Percentiles rank a stretch among this genome's conserved stretches.
These are phyloP conservation scores for Penicillium daleae DNA, from an alignment of 495 filamentous ascomycete genomes.

Conservation along the genomic window DNA sequence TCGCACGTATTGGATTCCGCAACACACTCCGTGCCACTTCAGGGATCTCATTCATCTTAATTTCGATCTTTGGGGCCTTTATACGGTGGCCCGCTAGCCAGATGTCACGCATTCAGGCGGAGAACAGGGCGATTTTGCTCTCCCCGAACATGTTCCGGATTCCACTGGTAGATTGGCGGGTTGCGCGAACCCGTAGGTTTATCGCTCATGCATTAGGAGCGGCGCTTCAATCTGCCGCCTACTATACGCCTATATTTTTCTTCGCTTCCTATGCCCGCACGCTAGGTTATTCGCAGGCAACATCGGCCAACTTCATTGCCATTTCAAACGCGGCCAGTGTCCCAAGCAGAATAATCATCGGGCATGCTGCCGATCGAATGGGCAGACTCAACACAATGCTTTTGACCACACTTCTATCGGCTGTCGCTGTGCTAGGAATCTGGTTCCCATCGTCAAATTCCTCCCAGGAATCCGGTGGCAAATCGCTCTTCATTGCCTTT, in stretches of 20 bases:
- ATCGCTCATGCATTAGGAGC: conserved; percentile 35
- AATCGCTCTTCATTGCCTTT: conserved; percentile 44
- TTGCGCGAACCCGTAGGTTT: conserved; percentile 40
- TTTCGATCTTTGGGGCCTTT: conserved; percentile 29
- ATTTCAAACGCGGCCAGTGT: conserved; percentile 38
- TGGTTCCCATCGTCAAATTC: conserved; percentile 40
- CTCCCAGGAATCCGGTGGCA: conserved; percentile 22
- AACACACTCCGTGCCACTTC: conserved; percentile 44
- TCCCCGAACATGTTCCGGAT: conserved; percentile 19
- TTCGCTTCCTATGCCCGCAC: conserved; percentile 42
- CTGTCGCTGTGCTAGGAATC: conserved; percentile 37
- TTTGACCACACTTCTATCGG: conserved; percentile 41
- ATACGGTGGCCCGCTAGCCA: conserved; percentile 39
- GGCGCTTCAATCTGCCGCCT: conserved; percentile 43
- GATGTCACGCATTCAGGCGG: conserved; percentile 28
- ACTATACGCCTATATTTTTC: conserved; percentile 46
- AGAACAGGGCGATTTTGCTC: conserved; percentile 21
- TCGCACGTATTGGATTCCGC: conserved; percentile 40
- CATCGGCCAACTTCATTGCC: conserved; percentile 40
- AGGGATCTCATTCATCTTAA: conserved; percentile 33
- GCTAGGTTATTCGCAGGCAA: conserved; percentile 41
- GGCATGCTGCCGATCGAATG: conserved; percentile 51
- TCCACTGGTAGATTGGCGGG: conserved; percentile 36
- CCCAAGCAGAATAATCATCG: conserved; percentile 31
- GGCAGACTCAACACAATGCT: conserved; percentile 46